Base-by-base conservation (phyloP, 2,329 filamentous ascomycete genomes). In the Aschersonia sp. region DNA sequence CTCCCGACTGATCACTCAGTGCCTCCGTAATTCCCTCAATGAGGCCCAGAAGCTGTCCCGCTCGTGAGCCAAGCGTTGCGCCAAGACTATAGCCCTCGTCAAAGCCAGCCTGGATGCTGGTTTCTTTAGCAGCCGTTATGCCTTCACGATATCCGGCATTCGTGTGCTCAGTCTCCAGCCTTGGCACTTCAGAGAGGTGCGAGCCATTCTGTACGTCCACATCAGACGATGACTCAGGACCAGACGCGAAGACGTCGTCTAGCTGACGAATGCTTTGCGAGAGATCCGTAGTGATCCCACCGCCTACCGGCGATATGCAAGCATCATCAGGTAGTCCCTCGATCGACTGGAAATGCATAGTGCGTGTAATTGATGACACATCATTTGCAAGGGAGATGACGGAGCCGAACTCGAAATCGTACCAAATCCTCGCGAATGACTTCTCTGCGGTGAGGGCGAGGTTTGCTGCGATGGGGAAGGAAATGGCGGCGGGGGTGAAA, bases 81-180 rank as follows among this genome's bases (percentile, higher is more conserved):
- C 92, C 92, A 0, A 97, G 71, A 11, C 79, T 73, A 61, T 88
- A 97, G 0, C 90, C 90, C 53, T 90, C 86, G 61, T 98, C 92
- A 59, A 98, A 97, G 0, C 90, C 90, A 11, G 73, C 72, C 65
- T 98, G 92, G 30, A 95, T 78, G 56, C 80, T 83, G 44, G 73
- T 67, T 30, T 77, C 76, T 62, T 97, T 97, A 32, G 84, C 84
- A 4, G 69, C 70, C 0, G 83, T 75, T 47, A 97, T 76, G 43
- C 90, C 92, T 57, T 95, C 89, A 50, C 90, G 83, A 66, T 97
- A 97, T 22, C 92, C 92, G 40, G 85, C 81, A 6, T 85, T 95
- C 46, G 79, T 76, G 62, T 95, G 87, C 48, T 84, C 81, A 41
- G 78, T 74, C 56, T 84, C 80, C 12, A 95, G 74, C 30, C 84